Conservation (phyloP, 768 basidiomycete genomes). For the Phanerodontia chrysosporium region DNA sequence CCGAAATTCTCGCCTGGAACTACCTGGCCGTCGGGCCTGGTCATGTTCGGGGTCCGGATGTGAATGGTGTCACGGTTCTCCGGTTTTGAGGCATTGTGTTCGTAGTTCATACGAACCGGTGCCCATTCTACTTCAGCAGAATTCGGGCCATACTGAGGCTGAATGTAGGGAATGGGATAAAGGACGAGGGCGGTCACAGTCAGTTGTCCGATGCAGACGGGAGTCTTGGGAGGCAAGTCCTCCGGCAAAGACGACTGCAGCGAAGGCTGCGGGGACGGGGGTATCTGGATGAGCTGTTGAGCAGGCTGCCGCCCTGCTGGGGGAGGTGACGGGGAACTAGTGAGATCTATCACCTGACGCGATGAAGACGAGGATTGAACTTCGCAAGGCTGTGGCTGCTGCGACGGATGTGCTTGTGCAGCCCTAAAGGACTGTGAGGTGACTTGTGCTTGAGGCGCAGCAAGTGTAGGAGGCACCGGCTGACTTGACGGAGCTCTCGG, state of each 20-base stretch:
- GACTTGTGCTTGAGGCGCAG: not conserved
- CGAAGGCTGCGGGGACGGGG: conserved; percentile 8
- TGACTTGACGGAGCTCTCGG: not conserved
- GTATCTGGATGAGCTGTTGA: not conserved
- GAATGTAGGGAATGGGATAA: conserved; percentile 73
- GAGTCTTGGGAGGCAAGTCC: conserved; percentile 73
- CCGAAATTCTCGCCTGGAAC: conserved; percentile 66
- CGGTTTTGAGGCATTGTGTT: conserved; percentile 51
- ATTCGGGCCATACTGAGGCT: conserved; percentile 33
- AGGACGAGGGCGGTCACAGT: conserved; percentile 79
- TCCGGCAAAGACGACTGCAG: conserved; percentile 36
- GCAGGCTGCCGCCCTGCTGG: conserved; percentile 13
- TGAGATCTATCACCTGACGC: conserved; percentile 73
- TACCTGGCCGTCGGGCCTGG: conserved; percentile 49
- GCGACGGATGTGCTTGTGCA: not conserved
- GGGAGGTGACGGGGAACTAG: conserved; percentile 23
- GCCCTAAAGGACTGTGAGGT: not conserved
- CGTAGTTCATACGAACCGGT: conserved; percentile 65
- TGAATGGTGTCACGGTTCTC: conserved; percentile 69
- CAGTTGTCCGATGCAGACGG: conserved; percentile 85
- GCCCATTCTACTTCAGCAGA: conserved; percentile 56
- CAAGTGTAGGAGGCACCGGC: not conserved
- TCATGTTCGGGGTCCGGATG: conserved; percentile 60
- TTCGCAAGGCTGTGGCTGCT: not conserved
- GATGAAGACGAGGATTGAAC: conserved; percentile 10